phyloP scores from a whole-genome alignment of 257 asterid genomes.

The Ballota nigra region DNA sequence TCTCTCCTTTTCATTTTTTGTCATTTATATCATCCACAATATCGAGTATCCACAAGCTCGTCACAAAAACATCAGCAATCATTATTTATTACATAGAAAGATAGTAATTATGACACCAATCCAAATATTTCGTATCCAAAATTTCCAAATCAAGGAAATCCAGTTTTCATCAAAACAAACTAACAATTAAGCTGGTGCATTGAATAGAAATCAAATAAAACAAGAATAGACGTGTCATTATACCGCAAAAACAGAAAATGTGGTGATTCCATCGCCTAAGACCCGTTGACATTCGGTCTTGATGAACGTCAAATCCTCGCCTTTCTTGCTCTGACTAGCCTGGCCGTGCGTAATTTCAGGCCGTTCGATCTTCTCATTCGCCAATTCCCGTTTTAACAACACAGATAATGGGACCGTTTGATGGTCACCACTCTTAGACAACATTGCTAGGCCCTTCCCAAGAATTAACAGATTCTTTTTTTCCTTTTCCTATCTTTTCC shows the following conservation, averaged over 20 bases:
- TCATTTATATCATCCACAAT: background rate
- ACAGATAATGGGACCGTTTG: slow-evolving; percentile 90
- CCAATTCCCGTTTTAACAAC: slow-evolving; percentile 88
- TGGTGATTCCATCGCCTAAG: slow-evolving; percentile 88
- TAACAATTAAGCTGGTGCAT: background rate
- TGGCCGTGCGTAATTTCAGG: slow-evolving; percentile 83
- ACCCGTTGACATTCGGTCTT: slow-evolving; percentile 86
- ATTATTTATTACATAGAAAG: background rate
- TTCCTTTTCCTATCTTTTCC: slow-evolving; percentile 11
- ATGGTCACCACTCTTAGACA: slow-evolving; percentile 75
- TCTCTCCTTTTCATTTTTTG: background rate
- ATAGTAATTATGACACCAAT: background rate
- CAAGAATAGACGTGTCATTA: background rate
- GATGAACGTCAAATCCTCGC: slow-evolving; percentile 83
- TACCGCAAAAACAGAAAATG: slow-evolving; percentile 91
- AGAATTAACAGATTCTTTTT: slow-evolving; percentile 16
- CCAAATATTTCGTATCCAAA: background rate
- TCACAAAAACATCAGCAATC: slow-evolving; percentile 11
- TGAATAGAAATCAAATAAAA: background rate
- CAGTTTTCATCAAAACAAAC: slow-evolving; percentile 7
- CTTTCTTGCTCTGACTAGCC: slow-evolving; percentile 93
- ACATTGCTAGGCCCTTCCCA: slow-evolving; percentile 49
- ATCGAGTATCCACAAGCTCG: background rate
- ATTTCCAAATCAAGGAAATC: slow-evolving; percentile 21
- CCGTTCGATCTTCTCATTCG: slow-evolving; percentile 87